phyloP scores from a whole-genome alignment of 805 yeast genomes.

The Kuraishia piskuri region DNA sequence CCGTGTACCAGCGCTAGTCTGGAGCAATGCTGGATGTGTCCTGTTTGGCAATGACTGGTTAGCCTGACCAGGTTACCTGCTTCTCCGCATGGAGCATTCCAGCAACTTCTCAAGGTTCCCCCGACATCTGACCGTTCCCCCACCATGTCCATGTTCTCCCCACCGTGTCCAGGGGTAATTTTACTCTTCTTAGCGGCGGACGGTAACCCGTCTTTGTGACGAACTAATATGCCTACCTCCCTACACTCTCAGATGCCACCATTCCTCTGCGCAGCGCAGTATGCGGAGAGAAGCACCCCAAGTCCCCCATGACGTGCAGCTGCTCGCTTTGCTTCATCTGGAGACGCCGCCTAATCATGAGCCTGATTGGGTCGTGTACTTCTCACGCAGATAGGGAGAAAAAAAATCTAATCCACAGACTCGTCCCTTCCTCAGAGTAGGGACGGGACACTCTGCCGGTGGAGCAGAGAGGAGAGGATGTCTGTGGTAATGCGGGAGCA shows the following conservation, averaged over 20 bases:
- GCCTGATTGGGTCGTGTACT: neutral
- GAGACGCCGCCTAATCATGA: neutral
- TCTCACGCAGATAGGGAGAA: neutral
- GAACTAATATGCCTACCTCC: neutral
- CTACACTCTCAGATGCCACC: neutral
- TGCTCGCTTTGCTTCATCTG: neutral
- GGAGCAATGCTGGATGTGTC: too few species aligned
- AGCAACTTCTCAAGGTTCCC: too few species aligned
- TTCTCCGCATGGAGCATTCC: too few species aligned
- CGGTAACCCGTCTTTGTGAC: neutral
- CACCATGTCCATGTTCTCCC: too few species aligned
- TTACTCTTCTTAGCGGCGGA: neutral
- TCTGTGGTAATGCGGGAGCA: neutral
- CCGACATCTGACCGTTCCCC: too few species aligned
- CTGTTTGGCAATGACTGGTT: too few species aligned
- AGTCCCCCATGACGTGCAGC: neutral
- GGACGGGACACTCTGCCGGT: neutral
- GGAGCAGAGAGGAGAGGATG: neutral
- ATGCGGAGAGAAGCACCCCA: too few species aligned
- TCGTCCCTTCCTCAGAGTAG: neutral
- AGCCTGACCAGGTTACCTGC: too few species aligned
- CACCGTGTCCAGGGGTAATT: neutral
- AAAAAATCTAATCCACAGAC: neutral
- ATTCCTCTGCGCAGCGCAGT: too few species aligned
- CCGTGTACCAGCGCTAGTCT: too few species aligned